A percentile compares a stretch with the other conserved stretches of the same genome.
Conservation (phyloP, 805 yeast genomes). For the Lipomyces starkeyi region DNA sequence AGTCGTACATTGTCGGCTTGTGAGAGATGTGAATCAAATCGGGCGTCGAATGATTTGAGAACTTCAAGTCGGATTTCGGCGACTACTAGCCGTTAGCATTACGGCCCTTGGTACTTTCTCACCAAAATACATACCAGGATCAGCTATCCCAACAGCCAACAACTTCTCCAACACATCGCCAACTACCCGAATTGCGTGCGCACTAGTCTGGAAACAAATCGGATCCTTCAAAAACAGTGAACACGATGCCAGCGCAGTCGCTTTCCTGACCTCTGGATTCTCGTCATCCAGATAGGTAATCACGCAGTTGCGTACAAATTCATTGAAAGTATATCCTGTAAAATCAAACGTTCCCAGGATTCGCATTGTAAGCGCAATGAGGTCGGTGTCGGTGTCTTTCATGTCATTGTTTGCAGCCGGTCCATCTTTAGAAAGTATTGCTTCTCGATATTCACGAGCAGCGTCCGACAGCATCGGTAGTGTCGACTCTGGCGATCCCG, state of each 20-base stretch:
- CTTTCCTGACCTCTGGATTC: slow-evolving; percentile 76
- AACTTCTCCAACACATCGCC: slow-evolving; percentile 83
- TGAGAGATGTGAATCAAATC: slow-evolving; percentile 88
- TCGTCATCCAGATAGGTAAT: slow-evolving; percentile 84
- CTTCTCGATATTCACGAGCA: slow-evolving; percentile 79
- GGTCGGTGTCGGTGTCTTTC: slow-evolving; percentile 53
- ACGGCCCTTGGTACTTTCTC: neutral
- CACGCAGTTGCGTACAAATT: slow-evolving; percentile 84
- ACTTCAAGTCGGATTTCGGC: slow-evolving; percentile 86
- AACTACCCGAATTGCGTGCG: slow-evolving; percentile 79
- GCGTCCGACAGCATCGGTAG: slow-evolving; percentile 48
- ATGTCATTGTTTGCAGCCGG: slow-evolving; percentile 52
- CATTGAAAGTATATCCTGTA: slow-evolving; percentile 75
- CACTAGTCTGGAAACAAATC: slow-evolving; percentile 81
- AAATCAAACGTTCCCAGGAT: slow-evolving; percentile 79
- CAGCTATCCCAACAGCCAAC: slow-evolving; percentile 83
- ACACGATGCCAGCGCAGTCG: slow-evolving; percentile 85
- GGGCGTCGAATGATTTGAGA: slow-evolving; percentile 69
- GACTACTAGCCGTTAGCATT: slow-evolving; percentile 42
- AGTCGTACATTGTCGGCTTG: slow-evolving; percentile 90
- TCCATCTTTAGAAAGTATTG: slow-evolving; percentile 74
- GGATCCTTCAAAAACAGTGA: slow-evolving; percentile 77
- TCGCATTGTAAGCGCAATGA: slow-evolving; percentile 77
- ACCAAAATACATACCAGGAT: slow-evolving; percentile 53
- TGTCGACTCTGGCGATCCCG: slow-evolving; percentile 80